Evolutionary conservation across 805 yeast species (phyloP).

Genomic region (Candida golubevii): DNA sequence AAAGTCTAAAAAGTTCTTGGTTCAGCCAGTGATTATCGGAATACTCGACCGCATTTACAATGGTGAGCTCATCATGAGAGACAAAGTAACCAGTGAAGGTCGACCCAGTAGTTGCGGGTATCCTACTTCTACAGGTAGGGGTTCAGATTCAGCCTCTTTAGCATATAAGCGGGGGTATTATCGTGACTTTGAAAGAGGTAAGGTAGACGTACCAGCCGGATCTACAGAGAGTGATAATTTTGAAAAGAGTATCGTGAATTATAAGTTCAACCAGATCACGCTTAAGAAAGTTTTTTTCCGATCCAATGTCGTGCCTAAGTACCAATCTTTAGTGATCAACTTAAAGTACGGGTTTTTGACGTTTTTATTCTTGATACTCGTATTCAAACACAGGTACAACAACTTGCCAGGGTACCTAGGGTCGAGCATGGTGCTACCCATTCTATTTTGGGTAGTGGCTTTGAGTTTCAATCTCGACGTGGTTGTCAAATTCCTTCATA

Average conservation of each 20-base stretch:
- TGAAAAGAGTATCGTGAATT: constrained; percentile 24
- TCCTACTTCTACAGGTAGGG: background rate
- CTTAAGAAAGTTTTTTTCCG: constrained; percentile 28
- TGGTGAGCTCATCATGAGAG: constrained; percentile 43
- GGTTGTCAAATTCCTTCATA: constrained; percentile 37
- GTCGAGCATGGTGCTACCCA: constrained; percentile 22
- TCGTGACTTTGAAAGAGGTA: constrained; percentile 1
- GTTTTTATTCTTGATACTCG: constrained; percentile 27
- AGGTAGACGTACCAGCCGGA: background rate
- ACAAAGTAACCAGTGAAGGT: constrained; percentile 19
- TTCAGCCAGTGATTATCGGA: constrained; percentile 48
- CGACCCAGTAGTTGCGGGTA: background rate
- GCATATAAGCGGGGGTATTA: constrained; percentile 1
- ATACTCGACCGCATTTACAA: constrained; percentile 47
- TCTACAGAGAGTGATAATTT: constrained; percentile 3
- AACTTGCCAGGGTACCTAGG: background rate
- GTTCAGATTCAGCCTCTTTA: background rate
- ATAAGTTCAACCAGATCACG: constrained; percentile 29
- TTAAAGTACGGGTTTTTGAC: constrained; percentile 30
- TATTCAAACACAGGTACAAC: constrained; percentile 20
- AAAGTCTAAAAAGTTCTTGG: constrained; percentile 48
- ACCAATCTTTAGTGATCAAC: constrained; percentile 38
- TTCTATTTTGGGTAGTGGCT: constrained; percentile 41
- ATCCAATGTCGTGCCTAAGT: constrained; percentile 36
- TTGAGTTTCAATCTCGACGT: constrained; percentile 47